Percentiles rank a stretch among this genome's conserved stretches.
phyloP scores from a whole-genome alignment of 306 rosid genomes.

The Dalbergia cultrata region DNA sequence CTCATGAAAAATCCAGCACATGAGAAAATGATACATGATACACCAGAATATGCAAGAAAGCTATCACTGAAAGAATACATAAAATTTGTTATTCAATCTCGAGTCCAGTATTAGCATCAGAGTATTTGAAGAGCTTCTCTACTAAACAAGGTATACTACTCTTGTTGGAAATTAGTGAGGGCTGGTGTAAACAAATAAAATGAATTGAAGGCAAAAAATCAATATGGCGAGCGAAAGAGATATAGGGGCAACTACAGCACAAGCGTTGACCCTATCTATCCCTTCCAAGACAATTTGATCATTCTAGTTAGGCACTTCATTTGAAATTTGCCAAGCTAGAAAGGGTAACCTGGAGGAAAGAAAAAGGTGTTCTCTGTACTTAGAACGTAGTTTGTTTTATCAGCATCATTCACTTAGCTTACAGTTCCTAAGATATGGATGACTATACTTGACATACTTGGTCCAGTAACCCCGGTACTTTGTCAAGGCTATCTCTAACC shows the following conservation, averaged over 20 bases:
- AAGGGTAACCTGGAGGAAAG: constrained; percentile 19
- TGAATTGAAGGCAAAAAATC: constrained; percentile 71
- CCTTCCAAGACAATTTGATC: constrained; percentile 42
- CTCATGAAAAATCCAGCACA: neutral
- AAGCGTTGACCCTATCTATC: constrained; percentile 49
- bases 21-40: neutral
- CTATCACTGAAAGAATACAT: constrained; percentile 56
- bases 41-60: constrained; percentile 23
- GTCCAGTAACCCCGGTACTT: constrained; percentile 91
- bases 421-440: constrained; percentile 84
- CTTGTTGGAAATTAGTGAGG: constrained; percentile 59
- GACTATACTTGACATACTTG: constrained; percentile 81
- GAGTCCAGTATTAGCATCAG: constrained; percentile 52
- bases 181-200: constrained; percentile 66
- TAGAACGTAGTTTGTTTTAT: neutral
- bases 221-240: constrained; percentile 55
- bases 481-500: constrained; percentile 94
- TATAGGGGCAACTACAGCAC: constrained; percentile 42
- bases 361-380: constrained; percentile 38
- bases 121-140: constrained; percentile 53
- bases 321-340: constrained; percentile 47
- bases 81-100: constrained; percentile 49
- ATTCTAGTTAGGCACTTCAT: constrained; percentile 46
- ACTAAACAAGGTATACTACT: constrained; percentile 60
- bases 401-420: constrained; percentile 67